Conservation (phyloP, 2,329 filamentous ascomycete genomes). For the Rhexocercosporidium sp. region DNA sequence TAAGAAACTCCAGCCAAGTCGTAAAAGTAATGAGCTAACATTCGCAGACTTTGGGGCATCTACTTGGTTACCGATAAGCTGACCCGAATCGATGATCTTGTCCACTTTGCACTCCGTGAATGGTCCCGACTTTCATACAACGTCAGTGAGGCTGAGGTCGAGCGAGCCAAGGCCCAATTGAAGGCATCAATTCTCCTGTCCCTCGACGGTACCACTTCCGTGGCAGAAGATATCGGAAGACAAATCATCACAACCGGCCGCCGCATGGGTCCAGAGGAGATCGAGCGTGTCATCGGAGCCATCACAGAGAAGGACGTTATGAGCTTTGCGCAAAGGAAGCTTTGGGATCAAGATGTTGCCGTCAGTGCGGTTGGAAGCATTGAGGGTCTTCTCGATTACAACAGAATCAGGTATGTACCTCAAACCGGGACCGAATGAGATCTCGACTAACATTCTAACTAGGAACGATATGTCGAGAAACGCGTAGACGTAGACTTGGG, state of each 20-base stretch:
- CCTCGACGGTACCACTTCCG: conserved; percentile 94
- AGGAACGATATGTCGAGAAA: conserved; percentile 88
- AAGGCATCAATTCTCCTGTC: conserved; percentile 98
- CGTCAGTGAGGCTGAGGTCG: conserved; percentile 88
- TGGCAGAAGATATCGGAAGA: conserved; percentile 97
- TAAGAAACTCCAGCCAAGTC: conserved; percentile 55
- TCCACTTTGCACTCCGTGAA: conserved; percentile 98
- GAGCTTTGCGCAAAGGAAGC: conserved; percentile 90
- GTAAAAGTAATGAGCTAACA: conserved; percentile 42
- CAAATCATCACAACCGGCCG: conserved; percentile 98
- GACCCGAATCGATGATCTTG: conserved; percentile 88
- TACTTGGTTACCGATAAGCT: conserved; percentile 94
- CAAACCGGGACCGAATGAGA: conserved; percentile 21
- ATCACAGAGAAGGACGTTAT: conserved; percentile 97
- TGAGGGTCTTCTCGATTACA: conserved; percentile 80
- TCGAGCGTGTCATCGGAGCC: conserved; percentile 86
- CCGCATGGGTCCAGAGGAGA: conserved; percentile 88
- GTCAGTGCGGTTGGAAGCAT: conserved; percentile 92
- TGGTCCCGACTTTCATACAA: conserved; percentile 93
- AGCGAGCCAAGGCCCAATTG: conserved; percentile 98
- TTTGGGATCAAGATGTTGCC: conserved; percentile 98
- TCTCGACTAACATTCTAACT: conserved; percentile 47
- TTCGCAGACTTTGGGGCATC: conserved; percentile 92
- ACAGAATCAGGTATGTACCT: conserved; percentile 73
- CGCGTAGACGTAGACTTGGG: conserved; percentile 41